These are phyloP conservation scores for Tephrocybe sp. DNA, from an alignment of 768 basidiomycete species.

Conservation along the genomic window DNA sequence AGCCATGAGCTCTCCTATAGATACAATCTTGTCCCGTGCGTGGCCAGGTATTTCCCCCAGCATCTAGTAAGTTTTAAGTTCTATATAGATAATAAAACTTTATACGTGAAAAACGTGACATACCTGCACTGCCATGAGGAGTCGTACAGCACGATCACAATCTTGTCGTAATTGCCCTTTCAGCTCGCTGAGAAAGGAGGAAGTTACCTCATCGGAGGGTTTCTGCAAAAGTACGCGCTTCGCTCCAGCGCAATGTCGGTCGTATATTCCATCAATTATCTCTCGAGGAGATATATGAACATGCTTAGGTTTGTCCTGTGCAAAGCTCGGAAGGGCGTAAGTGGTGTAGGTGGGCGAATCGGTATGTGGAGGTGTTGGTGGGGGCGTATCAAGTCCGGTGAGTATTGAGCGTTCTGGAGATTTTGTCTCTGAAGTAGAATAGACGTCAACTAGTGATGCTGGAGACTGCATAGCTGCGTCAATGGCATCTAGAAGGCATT, in stretches of 20 bases:
- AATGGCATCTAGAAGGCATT: slow-evolving; percentile 9
- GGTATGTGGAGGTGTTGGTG: slow-evolving; percentile 3
- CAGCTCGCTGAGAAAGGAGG: not conserved
- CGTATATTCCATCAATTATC: slow-evolving; percentile 2
- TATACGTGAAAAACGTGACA: no score
- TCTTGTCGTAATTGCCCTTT: slow-evolving; percentile 1
- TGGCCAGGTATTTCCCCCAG: slow-evolving; percentile 6
- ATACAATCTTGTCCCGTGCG: slow-evolving; percentile 5
- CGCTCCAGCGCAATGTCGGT: slow-evolving; percentile 1
- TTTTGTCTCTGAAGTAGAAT: not conserved
- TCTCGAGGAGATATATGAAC: not conserved
- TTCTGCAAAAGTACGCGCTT: not conserved
- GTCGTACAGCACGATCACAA: not conserved
- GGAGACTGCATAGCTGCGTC: not conserved
- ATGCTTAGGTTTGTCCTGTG: not conserved
- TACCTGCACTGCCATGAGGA: slow-evolving; percentile 6
- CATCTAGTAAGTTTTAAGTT: not conserved
- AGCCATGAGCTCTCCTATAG: slow-evolving; percentile 11
- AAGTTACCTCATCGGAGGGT: not conserved
- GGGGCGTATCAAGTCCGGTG: not conserved
- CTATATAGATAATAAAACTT: no score
- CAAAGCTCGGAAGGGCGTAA: not conserved
- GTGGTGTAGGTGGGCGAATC: not conserved
- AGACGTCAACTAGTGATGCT: not conserved
- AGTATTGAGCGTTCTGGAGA: no score